Evolutionary conservation across 805 yeast genomes (phyloP), one percentile per base, ranked within the genome.

Genomic region (Diddensiella transvaalensis): DNA sequence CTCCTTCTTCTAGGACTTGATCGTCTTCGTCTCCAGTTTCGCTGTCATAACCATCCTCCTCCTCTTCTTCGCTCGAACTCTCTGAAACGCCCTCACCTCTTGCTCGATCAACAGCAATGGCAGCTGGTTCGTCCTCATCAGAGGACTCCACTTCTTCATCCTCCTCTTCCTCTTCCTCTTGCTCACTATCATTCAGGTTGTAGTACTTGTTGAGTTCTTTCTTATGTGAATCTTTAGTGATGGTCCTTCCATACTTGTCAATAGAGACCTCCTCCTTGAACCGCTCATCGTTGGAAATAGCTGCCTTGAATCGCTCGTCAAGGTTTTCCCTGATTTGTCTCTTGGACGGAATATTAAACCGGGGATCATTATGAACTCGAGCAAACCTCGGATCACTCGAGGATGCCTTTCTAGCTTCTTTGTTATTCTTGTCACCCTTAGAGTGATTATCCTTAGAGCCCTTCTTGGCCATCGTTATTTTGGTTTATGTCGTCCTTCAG

Each of bases 231-330:
- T 78, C 76, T 29, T 71, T 67, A 30, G 72, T 72, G 21, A 87
- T 60, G 57, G 77, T 82, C 63, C 97, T 77, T 40, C 99, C 99
- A 65, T 88, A 91, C 58, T 85, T 82, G 63, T 93, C 98, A 41
- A 87, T 83, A 50, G 78, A 79, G 3, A 84, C 77, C 46, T 69
- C 69, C 33, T 61, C 69, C 49, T 76, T 73, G 46, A 80, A 81
- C n/a, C 84, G 79, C 53, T 81, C 77, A 48, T 81, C 69, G 46
- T 70, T 76, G 44, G 72, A 70, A 43, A 85, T 67, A 48, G 80
- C 85, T 40, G 80, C 79, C 57, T 82, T 84, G 68, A 93, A 93
- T 66, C 99, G 80, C 49, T 80, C 84, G 67, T 93, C 99, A 21
- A 93, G 74, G 57, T 85, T 80, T 33, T 88, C 85, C 63, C 84